phyloP scores from a whole-genome alignment of 2,329 filamentous ascomycete genomes.

The Neofusicoccum umdonicola region DNA sequence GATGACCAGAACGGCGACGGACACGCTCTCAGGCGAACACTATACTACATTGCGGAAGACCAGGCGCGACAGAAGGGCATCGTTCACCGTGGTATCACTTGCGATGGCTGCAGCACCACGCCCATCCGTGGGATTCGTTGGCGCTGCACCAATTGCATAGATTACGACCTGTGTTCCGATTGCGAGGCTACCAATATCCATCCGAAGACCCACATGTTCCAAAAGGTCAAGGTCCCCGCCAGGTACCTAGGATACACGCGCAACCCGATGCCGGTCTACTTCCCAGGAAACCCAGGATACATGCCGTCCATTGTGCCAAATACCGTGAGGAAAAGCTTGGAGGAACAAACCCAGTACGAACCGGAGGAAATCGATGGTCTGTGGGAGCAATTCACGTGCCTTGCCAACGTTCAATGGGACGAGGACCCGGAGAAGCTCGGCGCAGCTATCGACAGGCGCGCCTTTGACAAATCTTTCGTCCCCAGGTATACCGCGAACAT shows the following conservation, averaged over 20 bases:
- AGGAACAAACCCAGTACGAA: slow-evolving; percentile 56
- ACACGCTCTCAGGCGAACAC: slow-evolving; percentile 77
- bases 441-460: slow-evolving; percentile 85
- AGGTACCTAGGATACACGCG: slow-evolving; percentile 76
- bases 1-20: slow-evolving; percentile 51
- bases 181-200: slow-evolving; percentile 79
- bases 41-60: slow-evolving; percentile 92
- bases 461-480: slow-evolving; percentile 87
- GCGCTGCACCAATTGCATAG: slow-evolving; percentile 90
- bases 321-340: slow-evolving; percentile 62
- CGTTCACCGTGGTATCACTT: slow-evolving; percentile 87
- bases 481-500: slow-evolving; percentile 78
- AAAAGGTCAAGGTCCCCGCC: slow-evolving; percentile 88
- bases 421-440: slow-evolving; percentile 75
- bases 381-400: slow-evolving; percentile 95
- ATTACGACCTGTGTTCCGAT: slow-evolving; percentile 92
- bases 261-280: slow-evolving; percentile 80
- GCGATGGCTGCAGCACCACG: slow-evolving; percentile 81
- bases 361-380: slow-evolving; percentile 85
- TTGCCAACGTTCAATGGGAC: slow-evolving; percentile 81
- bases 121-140: slow-evolving; percentile 92
- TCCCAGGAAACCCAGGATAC: slow-evolving; percentile 78
- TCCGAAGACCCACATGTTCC: slow-evolving; percentile 90
- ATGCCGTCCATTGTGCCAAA: slow-evolving; percentile 67
- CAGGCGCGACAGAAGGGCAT: slow-evolving; percentile 85